Percentiles rank a stretch among this genome's conserved stretches.
These are phyloP conservation scores for Scutellaria barbata DNA, from an alignment of 257 asterid genomes.

Conservation along the genomic window DNA sequence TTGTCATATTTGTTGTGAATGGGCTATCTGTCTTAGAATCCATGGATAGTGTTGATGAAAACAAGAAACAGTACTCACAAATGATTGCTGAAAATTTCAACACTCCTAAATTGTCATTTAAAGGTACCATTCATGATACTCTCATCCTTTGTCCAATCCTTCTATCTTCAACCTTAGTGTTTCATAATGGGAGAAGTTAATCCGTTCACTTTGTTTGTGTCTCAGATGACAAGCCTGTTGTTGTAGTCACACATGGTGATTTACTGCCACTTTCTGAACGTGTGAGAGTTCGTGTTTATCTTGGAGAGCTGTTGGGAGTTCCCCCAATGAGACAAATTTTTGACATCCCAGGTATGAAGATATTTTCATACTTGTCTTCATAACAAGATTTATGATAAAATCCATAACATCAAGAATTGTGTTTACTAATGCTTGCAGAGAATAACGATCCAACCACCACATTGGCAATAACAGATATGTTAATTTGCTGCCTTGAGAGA, in stretches of 20 bases:
- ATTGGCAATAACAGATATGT: constrained; percentile 56
- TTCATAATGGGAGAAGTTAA: constrained; percentile 15
- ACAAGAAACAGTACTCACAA: constrained; percentile 42
- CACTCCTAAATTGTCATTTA: constrained; percentile 66
- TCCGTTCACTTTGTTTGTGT: constrained; percentile 3
- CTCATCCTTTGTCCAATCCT: background rate
- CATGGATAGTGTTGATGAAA: constrained; percentile 49
- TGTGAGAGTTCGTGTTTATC: constrained; percentile 53
- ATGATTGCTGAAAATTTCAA: constrained; percentile 52
- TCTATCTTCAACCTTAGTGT: background rate
- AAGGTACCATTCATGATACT: constrained; percentile 48
- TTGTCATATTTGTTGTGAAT: constrained; percentile 74
- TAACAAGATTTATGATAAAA: constrained; percentile 2
- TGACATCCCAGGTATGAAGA: constrained; percentile 74
- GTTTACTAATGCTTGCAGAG: constrained; percentile 47
- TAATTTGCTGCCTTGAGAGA: constrained; percentile 65
- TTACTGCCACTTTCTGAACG: constrained; percentile 67
- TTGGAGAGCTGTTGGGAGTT: constrained; percentile 72
- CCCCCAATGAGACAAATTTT: constrained; percentile 74
- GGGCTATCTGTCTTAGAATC: constrained; percentile 71
- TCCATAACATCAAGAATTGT: background rate
- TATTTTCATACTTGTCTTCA: background rate
- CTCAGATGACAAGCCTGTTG: constrained; percentile 88
- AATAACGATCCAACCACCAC: constrained; percentile 51
- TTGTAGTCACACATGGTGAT: constrained; percentile 91